These are phyloP conservation scores for Phtheirospermum japonicum DNA, from an alignment of 257 asterid genomes.

Conservation along the genomic window DNA sequence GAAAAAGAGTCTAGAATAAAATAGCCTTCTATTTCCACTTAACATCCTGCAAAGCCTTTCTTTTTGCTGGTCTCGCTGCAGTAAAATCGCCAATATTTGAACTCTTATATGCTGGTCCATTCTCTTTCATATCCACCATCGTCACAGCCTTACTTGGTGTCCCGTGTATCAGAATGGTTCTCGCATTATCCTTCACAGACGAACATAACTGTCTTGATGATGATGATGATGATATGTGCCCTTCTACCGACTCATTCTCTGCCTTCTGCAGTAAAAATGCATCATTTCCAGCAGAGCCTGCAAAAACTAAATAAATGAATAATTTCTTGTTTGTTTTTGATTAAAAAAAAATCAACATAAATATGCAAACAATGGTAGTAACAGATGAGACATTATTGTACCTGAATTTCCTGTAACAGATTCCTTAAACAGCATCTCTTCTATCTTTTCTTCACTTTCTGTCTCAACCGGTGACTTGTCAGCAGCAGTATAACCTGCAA, in stretches of 20 bases:
- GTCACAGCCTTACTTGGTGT: constrained; percentile 53
- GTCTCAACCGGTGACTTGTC: constrained; percentile 6
- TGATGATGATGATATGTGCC: constrained; percentile 7
- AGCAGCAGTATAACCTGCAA: constrained; percentile 27
- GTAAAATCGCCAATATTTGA: constrained; percentile 43
- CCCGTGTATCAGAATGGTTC: constrained; percentile 64
- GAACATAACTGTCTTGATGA: constrained; percentile 21
- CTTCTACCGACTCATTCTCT: constrained; percentile 17
- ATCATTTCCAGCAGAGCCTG: constrained; percentile 28
- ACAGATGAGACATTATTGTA: background rate
- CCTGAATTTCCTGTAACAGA: background rate
- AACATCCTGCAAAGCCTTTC: constrained; percentile 52
- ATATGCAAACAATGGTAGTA: too few relatives aligned
- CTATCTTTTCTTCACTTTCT: constrained; percentile 24
- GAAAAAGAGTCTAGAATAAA: background rate
- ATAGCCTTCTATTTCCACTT: constrained; percentile 29
- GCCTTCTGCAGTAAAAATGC: constrained; percentile 14
- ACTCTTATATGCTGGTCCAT: constrained; percentile 35
- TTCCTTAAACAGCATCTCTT: constrained; percentile 17
- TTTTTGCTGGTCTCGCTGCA: constrained; percentile 48
- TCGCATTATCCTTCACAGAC: constrained; percentile 36
- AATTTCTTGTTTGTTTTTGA: background rate
- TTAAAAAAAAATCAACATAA: too few relatives aligned
- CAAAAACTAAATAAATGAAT: background rate
- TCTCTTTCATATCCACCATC: constrained; percentile 62